These are phyloP conservation scores for Solanum clarkiae DNA, from an alignment of 257 asterid species.

Conservation along the genomic window DNA sequence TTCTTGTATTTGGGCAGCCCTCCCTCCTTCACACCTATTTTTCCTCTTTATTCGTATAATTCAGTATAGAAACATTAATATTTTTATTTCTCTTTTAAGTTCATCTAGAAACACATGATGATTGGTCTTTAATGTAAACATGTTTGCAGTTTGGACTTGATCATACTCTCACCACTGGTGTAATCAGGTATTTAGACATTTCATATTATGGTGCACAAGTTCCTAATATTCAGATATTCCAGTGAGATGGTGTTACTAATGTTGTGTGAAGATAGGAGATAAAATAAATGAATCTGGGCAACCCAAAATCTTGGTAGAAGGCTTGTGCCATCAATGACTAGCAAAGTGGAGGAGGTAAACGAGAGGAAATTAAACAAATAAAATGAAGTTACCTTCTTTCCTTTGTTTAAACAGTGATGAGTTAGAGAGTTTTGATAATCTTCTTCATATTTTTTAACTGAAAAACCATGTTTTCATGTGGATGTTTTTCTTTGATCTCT, in stretches of 20 bases:
- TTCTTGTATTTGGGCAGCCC: not conserved
- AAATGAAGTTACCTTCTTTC: not conserved
- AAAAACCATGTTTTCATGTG: not conserved
- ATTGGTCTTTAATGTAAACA: not conserved
- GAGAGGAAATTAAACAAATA: not conserved
- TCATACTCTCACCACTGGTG: conserved; percentile 98
- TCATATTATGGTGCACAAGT: not conserved
- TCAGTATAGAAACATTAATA: not conserved
- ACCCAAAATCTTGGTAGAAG: not conserved
- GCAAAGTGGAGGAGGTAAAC: not conserved
- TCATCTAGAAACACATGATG: not conserved
- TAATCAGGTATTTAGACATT: conserved; percentile 63
- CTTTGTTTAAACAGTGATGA: not conserved
- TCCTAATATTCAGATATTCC: not conserved
- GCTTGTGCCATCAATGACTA: not conserved
- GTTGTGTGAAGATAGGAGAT: not conserved
- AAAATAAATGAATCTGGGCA: not conserved
- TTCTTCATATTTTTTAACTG: not conserved
- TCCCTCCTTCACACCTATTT: not conserved
- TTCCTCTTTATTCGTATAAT: not conserved
- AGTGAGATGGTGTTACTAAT: not conserved
- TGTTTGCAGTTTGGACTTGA: conserved; percentile 92
- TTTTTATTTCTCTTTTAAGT: not conserved
- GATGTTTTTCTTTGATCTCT: not conserved
- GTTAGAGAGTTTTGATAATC: not conserved